phyloP scores from a whole-genome alignment of 2,329 filamentous ascomycete species.

The Zelopaecilomyces penicillatus region DNA sequence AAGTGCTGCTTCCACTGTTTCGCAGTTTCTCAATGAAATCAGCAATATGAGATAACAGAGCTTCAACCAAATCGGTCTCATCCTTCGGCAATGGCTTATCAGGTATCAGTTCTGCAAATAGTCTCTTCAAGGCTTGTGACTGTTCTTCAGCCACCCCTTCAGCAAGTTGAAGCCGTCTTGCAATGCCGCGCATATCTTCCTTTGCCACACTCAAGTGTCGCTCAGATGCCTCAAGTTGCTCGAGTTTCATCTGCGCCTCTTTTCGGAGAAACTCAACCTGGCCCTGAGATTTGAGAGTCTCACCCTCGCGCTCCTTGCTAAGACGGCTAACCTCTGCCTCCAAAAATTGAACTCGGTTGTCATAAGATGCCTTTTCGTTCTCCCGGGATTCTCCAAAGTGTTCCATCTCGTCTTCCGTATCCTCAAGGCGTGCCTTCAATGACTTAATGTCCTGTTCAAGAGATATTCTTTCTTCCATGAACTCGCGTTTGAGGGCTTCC shows the following conservation, averaged over 20 bases:
- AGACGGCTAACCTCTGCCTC: constrained; percentile 63
- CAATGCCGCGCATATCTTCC: constrained; percentile 44
- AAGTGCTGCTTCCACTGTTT: constrained; percentile 50
- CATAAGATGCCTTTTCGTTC: constrained; percentile 64
- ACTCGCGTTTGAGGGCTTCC: constrained; percentile 83
- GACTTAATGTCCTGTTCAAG: constrained; percentile 73
- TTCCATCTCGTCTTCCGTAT: constrained; percentile 87
- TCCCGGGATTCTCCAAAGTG: constrained; percentile 74
- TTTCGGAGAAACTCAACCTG: constrained; percentile 56
- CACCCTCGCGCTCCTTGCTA: constrained; percentile 48
- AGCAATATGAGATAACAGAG: constrained; percentile 48
- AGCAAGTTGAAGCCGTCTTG: constrained; percentile 40
- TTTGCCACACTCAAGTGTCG: constrained; percentile 46
- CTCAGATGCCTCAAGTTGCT: constrained; percentile 51
- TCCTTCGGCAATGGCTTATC: constrained; percentile 47
- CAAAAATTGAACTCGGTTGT: constrained; percentile 59
- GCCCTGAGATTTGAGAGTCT: constrained; percentile 49
- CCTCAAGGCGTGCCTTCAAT: constrained; percentile 70
- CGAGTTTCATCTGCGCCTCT: constrained; percentile 50
- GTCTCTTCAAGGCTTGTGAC: constrained; percentile 45
- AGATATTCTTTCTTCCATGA: constrained; percentile 72
- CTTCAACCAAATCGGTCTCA: constrained; percentile 48
- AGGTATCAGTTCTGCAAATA: constrained; percentile 51
- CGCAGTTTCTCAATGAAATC: constrained; percentile 53
- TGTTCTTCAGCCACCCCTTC: constrained; percentile 46